Conservation (phyloP, 306 rosid genomes). For the Crotalaria pallida region DNA sequence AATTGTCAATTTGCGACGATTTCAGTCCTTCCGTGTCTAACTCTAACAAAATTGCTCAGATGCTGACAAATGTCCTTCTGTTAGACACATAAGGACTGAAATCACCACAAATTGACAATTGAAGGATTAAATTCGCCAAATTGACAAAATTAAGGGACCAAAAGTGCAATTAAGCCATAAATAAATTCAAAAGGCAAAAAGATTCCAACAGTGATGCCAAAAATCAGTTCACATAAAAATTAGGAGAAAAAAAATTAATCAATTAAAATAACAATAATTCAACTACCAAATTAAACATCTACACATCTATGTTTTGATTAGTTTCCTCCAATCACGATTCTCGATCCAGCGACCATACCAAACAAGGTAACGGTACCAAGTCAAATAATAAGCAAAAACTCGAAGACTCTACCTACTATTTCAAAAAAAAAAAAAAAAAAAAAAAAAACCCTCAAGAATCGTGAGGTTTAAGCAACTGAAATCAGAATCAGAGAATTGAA, state of each 20-base stretch:
- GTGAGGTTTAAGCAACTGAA: no score
- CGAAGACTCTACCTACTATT: neutral
- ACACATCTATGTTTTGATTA: neutral
- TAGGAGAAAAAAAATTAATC: neutral
- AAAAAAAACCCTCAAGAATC: neutral
- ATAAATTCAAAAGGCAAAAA: neutral
- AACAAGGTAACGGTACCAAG: neutral
- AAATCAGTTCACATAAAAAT: neutral
- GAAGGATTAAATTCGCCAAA: no score
- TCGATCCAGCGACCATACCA: constrained; percentile 6
- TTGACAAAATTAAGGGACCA: no score
- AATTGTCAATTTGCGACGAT: no score
- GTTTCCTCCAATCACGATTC: neutral
- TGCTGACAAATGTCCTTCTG: no score
- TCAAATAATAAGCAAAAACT: neutral
- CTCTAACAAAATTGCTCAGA: no score
- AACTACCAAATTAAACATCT: neutral
- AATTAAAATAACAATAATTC: neutral
- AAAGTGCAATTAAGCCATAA: no score
- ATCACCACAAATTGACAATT: no score
- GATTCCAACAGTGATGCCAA: neutral
- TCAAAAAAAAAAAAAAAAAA: no score
- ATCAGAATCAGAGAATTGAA: constrained; percentile 12
- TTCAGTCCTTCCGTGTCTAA: no score
- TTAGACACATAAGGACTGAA: no score